These are phyloP conservation scores for Drosera capensis DNA, from an alignment of 148 eudicot species.

Conservation along the genomic window DNA sequence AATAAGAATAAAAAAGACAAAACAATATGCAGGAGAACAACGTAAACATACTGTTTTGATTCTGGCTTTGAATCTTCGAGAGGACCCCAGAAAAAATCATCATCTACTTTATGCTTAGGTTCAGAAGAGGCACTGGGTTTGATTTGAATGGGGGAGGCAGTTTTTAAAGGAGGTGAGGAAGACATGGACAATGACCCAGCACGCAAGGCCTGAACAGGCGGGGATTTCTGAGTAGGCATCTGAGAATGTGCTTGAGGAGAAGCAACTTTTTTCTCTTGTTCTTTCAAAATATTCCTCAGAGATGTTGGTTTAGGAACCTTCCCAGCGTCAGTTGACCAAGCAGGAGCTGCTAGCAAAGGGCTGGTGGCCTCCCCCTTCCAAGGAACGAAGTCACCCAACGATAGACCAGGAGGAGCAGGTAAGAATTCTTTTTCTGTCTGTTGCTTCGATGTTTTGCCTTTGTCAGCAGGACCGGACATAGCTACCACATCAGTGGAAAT, in stretches of 20 bases:
- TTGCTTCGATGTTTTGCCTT: conserved; percentile 45
- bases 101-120: conserved; percentile 55
- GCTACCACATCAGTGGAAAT: conserved; percentile 26
- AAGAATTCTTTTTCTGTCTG: conserved; percentile 58
- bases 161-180: conserved; percentile 42
- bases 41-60: conserved; percentile 38
- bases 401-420: conserved; percentile 72
- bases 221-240: conserved; percentile 36
- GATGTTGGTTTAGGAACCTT: conserved; percentile 53
- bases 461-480: conserved; percentile 46
- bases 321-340: conserved; percentile 79
- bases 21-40: conserved; percentile 4
- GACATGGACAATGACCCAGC: conserved; percentile 38
- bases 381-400: conserved; percentile 79
- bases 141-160: conserved; percentile 34
- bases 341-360: conserved; percentile 57
- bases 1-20: background rate
- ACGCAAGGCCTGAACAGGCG: conserved; percentile 28
- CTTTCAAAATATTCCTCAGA: conserved; percentile 68
- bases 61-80: conserved; percentile 67
- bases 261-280: conserved; percentile 45
- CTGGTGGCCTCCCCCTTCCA: conserved; percentile 80
- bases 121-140: conserved; percentile 32
- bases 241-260: conserved; percentile 21
- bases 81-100: conserved; percentile 98